Evolutionary conservation across 1,284 basidiomycete genomes (phyloP), one percentile per base, ranked within the genome.

Genomic region (Takashimella koratensis): DNA sequence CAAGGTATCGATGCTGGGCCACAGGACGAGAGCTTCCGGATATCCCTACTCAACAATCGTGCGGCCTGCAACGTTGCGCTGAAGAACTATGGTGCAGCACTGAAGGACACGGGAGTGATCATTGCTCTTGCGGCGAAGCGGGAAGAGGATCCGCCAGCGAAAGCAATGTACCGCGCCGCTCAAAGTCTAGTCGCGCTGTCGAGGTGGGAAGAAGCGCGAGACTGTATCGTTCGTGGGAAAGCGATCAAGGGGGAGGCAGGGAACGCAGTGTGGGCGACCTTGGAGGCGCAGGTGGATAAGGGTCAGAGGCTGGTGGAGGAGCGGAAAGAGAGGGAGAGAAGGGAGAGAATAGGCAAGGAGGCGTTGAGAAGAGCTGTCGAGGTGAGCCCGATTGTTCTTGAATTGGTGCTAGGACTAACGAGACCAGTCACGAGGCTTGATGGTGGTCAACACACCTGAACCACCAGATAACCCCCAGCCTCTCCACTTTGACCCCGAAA

Each of bases 61-160:
- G 92, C 95, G 1, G 94, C 92, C 3, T 93, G 88, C 59, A 93
- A 98, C 70, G 79, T 98, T 6, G 90, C 92, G 68, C 81, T 64
- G 90, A 91, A 89, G 72, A 98, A 98, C 73, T 90, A 87, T 66
- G 87, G 91, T 3, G 82, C 82, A 19, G 90, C 89, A 2, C 80
- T 98, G 47, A 81, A 83, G 57, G 94, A 97, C 71, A 90, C 89
- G 63, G 87, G 88, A 1, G 81, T 78, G 42, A 87, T 86, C 1
- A 79, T 97, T 41, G 76, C 73, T 0, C 58, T 85, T 11, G 87
- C 88, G 63, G 71, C 79, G 0, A 78, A 62, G n/a, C 45, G 36
- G 6, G 46, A 47, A 21, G 43, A 45, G 11, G 58, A 62, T 43
- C 62, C 77, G 43, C 86, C 84, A 3, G 81, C 84, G 0, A 96